These are phyloP conservation scores for Xylaria sp. DNA, from an alignment of 2,329 filamentous ascomycete species.

Conservation along the genomic window DNA sequence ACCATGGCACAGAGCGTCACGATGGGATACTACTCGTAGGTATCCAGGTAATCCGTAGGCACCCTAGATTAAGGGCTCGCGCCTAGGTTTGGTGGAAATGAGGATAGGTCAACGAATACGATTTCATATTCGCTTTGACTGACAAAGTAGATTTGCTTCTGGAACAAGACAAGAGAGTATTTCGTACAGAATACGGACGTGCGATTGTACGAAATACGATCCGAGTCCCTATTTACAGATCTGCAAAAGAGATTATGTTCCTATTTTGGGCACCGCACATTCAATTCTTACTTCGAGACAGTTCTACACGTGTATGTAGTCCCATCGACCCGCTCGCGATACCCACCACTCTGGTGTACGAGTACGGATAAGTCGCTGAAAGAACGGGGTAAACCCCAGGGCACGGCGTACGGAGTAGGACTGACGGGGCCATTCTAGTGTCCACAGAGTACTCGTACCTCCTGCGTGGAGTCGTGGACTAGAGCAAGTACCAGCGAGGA, in stretches of 20 bases:
- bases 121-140: not conserved
- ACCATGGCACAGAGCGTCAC: not conserved
- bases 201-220: too few species aligned
- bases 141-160: not conserved
- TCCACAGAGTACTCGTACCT: not conserved
- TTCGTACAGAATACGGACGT: too few species aligned
- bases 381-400: not conserved
- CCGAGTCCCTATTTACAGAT: too few species aligned
- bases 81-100: not conserved
- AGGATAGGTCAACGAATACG: not conserved
- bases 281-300: not conserved
- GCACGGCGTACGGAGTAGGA: not conserved
- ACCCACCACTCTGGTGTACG: not conserved
- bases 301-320: not conserved
- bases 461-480: not conserved
- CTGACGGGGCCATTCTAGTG: not conserved
- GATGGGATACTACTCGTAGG: not conserved
- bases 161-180: too few species aligned
- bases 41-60: too few species aligned
- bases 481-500: too few species aligned
- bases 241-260: not conserved
- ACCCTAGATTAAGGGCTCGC: not conserved
- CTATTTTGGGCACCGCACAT: not conserved
- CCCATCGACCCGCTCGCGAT: not conserved
- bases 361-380: not conserved